Percentiles rank a stretch among this genome's conserved stretches.
These are phyloP conservation scores for Moelleriella libera DNA, from an alignment of 2,329 filamentous ascomycete genomes.

Conservation along the genomic window DNA sequence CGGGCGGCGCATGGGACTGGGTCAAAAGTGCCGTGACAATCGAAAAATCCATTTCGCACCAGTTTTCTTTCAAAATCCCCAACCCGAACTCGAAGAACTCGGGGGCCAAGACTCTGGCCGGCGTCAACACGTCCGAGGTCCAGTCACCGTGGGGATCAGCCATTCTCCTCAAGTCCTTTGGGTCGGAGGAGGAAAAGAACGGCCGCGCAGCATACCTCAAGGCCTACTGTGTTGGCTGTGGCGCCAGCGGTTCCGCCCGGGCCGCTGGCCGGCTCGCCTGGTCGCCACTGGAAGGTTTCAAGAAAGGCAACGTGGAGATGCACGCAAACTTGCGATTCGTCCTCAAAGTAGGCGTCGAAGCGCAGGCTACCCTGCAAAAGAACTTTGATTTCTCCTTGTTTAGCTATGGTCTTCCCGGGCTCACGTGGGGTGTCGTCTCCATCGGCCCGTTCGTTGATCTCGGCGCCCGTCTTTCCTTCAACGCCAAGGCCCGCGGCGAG, in stretches of 20 bases:
- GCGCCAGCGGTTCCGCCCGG: slow-evolving; percentile 12
- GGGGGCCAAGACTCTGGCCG: slow-evolving; percentile 4
- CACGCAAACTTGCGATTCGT: slow-evolving; percentile 7
- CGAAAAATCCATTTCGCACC: too few relatives aligned
- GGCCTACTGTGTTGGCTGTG: slow-evolving; percentile 17
- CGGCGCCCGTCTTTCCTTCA: slow-evolving; percentile 9
- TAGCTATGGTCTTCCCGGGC: slow-evolving; percentile 10
- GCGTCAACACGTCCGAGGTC: slow-evolving; percentile 8
- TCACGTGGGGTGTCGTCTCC: slow-evolving; percentile 12
- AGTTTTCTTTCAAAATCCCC: too few relatives aligned
- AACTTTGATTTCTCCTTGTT: slow-evolving; percentile 9
- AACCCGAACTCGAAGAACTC: neutral
- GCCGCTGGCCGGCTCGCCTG: neutral
- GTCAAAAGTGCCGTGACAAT: too few relatives aligned
- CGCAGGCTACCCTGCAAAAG: slow-evolving; percentile 9
- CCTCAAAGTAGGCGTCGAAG: slow-evolving; percentile 17
- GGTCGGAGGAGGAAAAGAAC: slow-evolving; percentile 4
- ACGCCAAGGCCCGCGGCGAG: slow-evolving; percentile 10
- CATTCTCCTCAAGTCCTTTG: slow-evolving; percentile 14
- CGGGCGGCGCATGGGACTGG: too few relatives aligned
- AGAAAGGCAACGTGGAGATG: slow-evolving; percentile 6
- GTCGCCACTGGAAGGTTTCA: neutral
- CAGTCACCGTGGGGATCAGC: slow-evolving; percentile 15
- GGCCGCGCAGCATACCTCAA: slow-evolving; percentile 9
- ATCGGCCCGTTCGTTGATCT: slow-evolving; percentile 12